Percentiles rank a stretch among this genome's conserved stretches.
Conservation (phyloP, 1,284 basidiomycete genomes). For the Trichosporon faecale region DNA sequence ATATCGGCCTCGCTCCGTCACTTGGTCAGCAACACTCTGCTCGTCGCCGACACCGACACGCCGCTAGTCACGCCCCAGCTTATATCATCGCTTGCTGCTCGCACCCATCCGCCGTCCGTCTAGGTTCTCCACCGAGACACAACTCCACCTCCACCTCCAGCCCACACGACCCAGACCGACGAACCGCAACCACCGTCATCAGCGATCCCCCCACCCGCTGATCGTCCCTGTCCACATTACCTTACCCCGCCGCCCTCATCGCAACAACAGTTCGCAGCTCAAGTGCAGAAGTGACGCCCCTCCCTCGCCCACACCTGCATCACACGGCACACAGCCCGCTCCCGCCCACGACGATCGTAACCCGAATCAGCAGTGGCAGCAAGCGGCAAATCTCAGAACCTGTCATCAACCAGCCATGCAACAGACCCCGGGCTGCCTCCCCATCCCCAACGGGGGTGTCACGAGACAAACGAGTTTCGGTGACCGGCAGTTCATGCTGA, state of each 20-base stretch:
- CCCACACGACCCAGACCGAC: background rate
- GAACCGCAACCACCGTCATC: background rate
- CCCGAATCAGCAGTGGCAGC: too few species aligned
- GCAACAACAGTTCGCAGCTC: background rate
- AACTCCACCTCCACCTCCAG: background rate
- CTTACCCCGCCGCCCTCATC: background rate
- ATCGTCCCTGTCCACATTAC: slow-evolving; percentile 8
- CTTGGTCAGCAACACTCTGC: background rate
- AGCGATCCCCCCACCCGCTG: slow-evolving; percentile 10
- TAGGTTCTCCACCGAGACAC: background rate
- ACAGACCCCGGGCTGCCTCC: slow-evolving; percentile 7
- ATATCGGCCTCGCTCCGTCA: background rate
- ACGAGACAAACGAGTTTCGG: slow-evolving; percentile 5
- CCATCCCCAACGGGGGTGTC: slow-evolving; percentile 9
- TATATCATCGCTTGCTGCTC: background rate
- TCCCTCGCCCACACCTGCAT: background rate
- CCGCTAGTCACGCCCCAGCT: background rate
- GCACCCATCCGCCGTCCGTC: background rate
- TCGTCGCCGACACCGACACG: background rate
- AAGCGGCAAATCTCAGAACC: slow-evolving; percentile 3
- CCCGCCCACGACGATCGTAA: background rate
- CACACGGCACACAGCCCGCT: background rate
- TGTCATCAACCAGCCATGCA: background rate
- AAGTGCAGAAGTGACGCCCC: background rate
- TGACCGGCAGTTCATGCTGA: slow-evolving; percentile 9